phyloP scores from a whole-genome alignment of 176 grass and related monocot species.

The Metroxylon sagu region DNA sequence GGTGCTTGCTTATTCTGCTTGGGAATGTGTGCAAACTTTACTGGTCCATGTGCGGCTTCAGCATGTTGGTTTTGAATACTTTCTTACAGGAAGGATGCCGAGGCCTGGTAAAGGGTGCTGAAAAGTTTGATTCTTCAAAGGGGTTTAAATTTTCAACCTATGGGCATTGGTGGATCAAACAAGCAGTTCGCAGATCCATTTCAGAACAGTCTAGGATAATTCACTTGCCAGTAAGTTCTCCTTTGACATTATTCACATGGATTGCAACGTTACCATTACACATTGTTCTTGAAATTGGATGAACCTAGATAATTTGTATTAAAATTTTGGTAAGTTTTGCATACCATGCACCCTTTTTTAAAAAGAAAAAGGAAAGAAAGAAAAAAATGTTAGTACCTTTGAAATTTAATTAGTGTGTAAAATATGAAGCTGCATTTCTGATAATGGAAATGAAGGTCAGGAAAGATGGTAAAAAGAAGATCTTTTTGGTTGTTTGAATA shows the following conservation, averaged over 20 bases:
- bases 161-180: conserved; percentile 93
- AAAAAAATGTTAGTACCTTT: too few species aligned
- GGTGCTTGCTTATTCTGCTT: conserved; percentile 24
- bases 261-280: not conserved
- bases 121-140: conserved; percentile 84
- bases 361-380: too few species aligned
- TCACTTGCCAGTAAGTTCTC: conserved; percentile 55
- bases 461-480: too few species aligned
- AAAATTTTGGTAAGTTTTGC: too few species aligned
- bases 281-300: too few species aligned
- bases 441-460: too few species aligned
- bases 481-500: too few species aligned
- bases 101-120: conserved; percentile 58
- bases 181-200: conserved; percentile 70
- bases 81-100: conserved; percentile 60
- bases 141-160: conserved; percentile 97
- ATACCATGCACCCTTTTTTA: too few species aligned
- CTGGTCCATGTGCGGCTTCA: not conserved
- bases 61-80: conserved; percentile 12
- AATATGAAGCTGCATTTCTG: too few species aligned
- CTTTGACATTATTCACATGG: conserved; percentile 6
- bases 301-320: too few species aligned
- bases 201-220: conserved; percentile 63
- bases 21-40: too few species aligned
- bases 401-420: too few species aligned